Conservation (phyloP, 192 early-diverging fungal genomes). For the Linnemannia exigua region DNA sequence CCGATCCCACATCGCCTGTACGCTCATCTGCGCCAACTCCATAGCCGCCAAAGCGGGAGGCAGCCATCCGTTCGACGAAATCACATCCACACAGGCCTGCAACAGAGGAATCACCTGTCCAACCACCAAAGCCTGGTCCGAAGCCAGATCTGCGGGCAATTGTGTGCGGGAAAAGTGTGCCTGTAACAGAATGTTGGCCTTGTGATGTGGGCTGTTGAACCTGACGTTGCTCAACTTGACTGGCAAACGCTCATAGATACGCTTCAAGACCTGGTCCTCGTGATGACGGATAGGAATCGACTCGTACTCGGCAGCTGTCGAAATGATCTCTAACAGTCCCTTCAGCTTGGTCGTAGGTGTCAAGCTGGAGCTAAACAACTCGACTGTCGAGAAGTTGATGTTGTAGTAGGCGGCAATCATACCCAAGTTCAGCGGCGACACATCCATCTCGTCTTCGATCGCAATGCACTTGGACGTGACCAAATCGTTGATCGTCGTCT, state of each 20-base stretch:
- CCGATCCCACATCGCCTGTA: conserved; percentile 97
- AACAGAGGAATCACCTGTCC: conserved; percentile 85
- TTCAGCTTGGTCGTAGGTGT: conserved; percentile 88
- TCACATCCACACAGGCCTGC: conserved; percentile 95
- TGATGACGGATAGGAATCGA: conserved; percentile 93
- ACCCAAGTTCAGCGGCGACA: conserved; percentile 90
- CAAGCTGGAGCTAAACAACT: conserved; percentile 93
- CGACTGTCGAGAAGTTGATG: conserved; percentile 94
- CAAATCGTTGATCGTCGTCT: conserved; percentile 90
- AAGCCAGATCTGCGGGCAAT: conserved; percentile 91
- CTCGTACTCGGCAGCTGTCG: conserved; percentile 95
- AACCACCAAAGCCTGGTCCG: conserved; percentile 83
- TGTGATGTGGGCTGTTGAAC: conserved; percentile 92
- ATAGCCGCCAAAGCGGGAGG: conserved; percentile 91
- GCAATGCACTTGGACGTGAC: conserved; percentile 88
- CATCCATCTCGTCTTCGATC: conserved; percentile 78
- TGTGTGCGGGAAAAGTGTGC: conserved; percentile 94
- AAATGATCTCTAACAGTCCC: conserved; percentile 94
- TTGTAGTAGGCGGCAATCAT: conserved; percentile 99
- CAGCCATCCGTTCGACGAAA: conserved; percentile 93
- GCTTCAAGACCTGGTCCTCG: conserved; percentile 85
- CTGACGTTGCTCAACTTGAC: conserved; percentile 78
- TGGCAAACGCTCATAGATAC: conserved; percentile 87
- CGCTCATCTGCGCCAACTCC: conserved; percentile 98
- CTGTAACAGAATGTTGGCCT: conserved; percentile 94